Percentiles rank a stretch among this genome's conserved stretches.
Evolutionary conservation across 1,284 basidiomycete species (phyloP).

Genomic region (Takashimella koratensis): DNA sequence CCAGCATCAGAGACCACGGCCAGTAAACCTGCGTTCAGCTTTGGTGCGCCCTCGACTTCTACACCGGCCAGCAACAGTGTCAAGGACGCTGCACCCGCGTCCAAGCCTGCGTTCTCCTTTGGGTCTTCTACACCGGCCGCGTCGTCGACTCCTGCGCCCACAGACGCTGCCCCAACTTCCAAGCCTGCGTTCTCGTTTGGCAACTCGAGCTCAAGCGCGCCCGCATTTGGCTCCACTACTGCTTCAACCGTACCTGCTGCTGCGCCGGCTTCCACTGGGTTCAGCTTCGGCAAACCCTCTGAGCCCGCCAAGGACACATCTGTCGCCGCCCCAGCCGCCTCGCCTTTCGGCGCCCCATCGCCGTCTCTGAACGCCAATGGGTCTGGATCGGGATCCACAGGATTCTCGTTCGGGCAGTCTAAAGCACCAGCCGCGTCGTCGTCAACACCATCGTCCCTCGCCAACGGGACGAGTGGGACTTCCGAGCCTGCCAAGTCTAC

Average conservation of each 20-base stretch:
- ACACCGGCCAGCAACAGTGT: conserved; percentile 6
- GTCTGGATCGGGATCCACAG: not conserved
- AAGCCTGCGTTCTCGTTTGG: conserved; percentile 21
- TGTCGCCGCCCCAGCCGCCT: conserved; percentile 15
- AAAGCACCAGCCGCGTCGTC: conserved; percentile 2
- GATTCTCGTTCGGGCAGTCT: not conserved
- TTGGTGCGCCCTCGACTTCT: conserved; percentile 11
- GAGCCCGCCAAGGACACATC: conserved; percentile 14
- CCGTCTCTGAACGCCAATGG: not conserved
- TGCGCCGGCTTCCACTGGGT: conserved; percentile 6
- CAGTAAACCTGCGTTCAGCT: conserved; percentile 14
- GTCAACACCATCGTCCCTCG: conserved; percentile 6
- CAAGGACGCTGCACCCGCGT: conserved; percentile 14
- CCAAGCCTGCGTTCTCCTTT: conserved; percentile 26
- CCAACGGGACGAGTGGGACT: conserved; percentile 7
- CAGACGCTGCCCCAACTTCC: conserved; percentile 1
- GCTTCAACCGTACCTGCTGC: not conserved
- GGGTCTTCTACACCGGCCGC: conserved; percentile 10
- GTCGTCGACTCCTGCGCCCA: conserved; percentile 1
- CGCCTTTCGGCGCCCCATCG: not conserved
- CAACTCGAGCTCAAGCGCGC: not conserved
- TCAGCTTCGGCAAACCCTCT: conserved; percentile 12
- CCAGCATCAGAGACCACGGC: not conserved
- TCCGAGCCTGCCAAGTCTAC: conserved; percentile 10
- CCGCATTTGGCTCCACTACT: conserved; percentile 4